Conservation (phyloP, 1,139 yeast genomes). For the Taphrina deformans region DNA sequence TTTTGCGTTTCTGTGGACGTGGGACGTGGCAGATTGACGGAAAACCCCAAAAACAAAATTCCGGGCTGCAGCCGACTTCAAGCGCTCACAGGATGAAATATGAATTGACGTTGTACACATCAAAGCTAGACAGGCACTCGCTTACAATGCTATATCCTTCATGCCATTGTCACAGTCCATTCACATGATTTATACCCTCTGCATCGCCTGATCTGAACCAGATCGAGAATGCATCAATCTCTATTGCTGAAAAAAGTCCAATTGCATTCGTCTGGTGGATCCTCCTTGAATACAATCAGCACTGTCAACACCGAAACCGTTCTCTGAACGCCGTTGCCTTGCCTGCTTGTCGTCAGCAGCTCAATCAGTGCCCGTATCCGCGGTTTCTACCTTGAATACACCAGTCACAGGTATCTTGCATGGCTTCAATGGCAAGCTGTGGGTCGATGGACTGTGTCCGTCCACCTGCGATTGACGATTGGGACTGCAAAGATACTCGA, state of each 20-base stretch:
- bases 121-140: no score
- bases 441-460: conserved; percentile 4
- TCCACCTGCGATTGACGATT: neutral
- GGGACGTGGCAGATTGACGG: neutral
- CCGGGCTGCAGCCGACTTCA: neutral
- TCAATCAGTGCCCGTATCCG: conserved; percentile 4
- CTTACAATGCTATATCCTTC: no score
- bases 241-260: conserved; percentile 14
- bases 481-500: neutral
- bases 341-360: neutral
- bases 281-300: conserved; percentile 11
- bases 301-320: conserved; percentile 5
- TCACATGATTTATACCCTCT: no score
- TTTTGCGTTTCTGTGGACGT: neutral
- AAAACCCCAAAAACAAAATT: neutral
- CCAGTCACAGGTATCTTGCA: conserved; percentile 15
- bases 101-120: no score
- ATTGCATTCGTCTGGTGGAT: conserved; percentile 5
- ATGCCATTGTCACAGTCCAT: no score
- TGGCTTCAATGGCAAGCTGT: neutral
- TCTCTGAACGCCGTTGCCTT: conserved; percentile 23
- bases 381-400: conserved; percentile 16
- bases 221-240: neutral
- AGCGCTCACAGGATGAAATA: no score
- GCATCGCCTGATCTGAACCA: no score